phyloP scores from a whole-genome alignment of 805 yeast genomes.

The Kodamaea leandrae region DNA sequence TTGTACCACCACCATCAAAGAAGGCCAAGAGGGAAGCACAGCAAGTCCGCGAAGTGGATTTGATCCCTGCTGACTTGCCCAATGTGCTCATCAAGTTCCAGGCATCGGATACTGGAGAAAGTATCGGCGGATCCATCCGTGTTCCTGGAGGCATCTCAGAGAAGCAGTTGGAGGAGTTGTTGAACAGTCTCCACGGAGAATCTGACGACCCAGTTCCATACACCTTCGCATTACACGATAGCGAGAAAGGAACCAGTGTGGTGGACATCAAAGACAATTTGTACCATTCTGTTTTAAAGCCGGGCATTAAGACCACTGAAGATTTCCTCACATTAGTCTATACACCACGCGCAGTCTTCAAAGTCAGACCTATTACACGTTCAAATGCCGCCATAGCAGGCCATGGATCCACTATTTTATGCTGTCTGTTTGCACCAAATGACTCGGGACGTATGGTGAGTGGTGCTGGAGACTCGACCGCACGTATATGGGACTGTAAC shows the following conservation, averaged over 20 bases:
- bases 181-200: slow-evolving; percentile 73
- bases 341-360: slow-evolving; percentile 93
- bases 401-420: slow-evolving; percentile 89
- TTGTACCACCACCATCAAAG: slow-evolving; percentile 91
- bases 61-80: slow-evolving; percentile 77
- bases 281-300: slow-evolving; percentile 78
- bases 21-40: slow-evolving; percentile 84
- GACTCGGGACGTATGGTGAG: slow-evolving; percentile 83
- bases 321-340: slow-evolving; percentile 87
- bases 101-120: slow-evolving; percentile 90
- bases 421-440: slow-evolving; percentile 91
- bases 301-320: slow-evolving; percentile 85
- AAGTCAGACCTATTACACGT: slow-evolving; percentile 86
- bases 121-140: slow-evolving; percentile 77
- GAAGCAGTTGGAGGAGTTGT: slow-evolving; percentile 80
- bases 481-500: slow-evolving; percentile 94
- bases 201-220: slow-evolving; percentile 87
- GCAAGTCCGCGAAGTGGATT: slow-evolving; percentile 67
- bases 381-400: slow-evolving; percentile 92
- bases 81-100: slow-evolving; percentile 85
- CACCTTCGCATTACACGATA: slow-evolving; percentile 62
- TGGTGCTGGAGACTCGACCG: slow-evolving; percentile 95
- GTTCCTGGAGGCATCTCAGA: slow-evolving; percentile 89
- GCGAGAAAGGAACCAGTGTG: slow-evolving; percentile 27
- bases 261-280: slow-evolving; percentile 77